phyloP scores from a whole-genome alignment of 257 asterid species.

The Nicotiana otophora region DNA sequence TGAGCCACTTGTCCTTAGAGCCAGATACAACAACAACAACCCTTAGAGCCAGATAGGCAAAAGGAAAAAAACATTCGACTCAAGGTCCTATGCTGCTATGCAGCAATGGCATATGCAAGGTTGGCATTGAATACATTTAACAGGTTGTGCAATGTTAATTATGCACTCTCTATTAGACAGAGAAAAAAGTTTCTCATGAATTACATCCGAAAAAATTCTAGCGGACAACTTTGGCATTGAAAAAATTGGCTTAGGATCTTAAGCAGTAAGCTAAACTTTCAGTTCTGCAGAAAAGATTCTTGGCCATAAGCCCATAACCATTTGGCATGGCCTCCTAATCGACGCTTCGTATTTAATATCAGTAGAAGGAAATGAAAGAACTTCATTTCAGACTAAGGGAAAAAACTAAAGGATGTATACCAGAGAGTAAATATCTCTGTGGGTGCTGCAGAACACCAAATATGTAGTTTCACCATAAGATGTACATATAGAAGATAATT shows the following conservation, averaged over 20 bases:
- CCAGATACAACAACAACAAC: too few relatives aligned
- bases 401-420: background rate
- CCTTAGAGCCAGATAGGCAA: background rate
- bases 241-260: slow-evolving; percentile 1
- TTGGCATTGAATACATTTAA: background rate
- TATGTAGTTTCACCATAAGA: background rate
- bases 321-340: background rate
- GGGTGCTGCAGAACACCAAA: slow-evolving; percentile 2
- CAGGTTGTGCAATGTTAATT: background rate
- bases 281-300: background rate
- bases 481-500: background rate
- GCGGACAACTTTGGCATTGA: background rate
- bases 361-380: background rate
- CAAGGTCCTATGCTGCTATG: background rate
- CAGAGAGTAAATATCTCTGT: background rate
- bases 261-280: background rate
- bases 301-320: background rate
- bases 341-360: background rate
- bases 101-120: background rate
- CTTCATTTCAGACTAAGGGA: background rate
- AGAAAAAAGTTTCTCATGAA: background rate
- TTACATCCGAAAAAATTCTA: background rate
- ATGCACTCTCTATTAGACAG: background rate
- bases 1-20: background rate
- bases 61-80: background rate